These are phyloP conservation scores for Yamadazyma siamensis DNA, from an alignment of 1,139 yeast species.

Conservation along the genomic window DNA sequence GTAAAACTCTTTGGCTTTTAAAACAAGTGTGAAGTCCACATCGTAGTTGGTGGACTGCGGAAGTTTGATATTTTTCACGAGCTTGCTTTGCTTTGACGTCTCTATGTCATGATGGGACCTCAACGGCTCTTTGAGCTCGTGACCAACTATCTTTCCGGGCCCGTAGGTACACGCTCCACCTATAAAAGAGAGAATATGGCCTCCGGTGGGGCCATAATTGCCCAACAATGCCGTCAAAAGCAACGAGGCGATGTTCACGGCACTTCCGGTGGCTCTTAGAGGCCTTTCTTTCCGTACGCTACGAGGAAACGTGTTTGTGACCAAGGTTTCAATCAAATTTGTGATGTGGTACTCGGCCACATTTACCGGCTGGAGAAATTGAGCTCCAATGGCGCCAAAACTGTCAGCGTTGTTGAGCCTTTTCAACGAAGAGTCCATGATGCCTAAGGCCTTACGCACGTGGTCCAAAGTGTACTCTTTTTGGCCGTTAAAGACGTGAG, in stretches of 20 bases:
- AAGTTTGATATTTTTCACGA: constrained; percentile 17
- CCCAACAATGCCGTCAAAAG: constrained; percentile 45
- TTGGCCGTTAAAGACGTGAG: constrained; percentile 55
- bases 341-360: constrained; percentile 57
- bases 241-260: constrained; percentile 57
- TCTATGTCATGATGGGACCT: constrained; percentile 59
- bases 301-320: constrained; percentile 52
- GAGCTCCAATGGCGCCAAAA: constrained; percentile 27
- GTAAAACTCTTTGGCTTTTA: constrained; percentile 41
- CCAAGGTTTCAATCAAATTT: constrained; percentile 50
- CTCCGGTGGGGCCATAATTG: constrained; percentile 45
- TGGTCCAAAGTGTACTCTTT: constrained; percentile 53
- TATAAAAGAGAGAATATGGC: constrained; percentile 56
- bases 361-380: constrained; percentile 46
- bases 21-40: constrained; percentile 29
- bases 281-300: constrained; percentile 46
- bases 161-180: constrained; percentile 61
- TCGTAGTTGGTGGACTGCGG: constrained; percentile 24
- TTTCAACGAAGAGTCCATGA: constrained; percentile 27
- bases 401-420: constrained; percentile 9
- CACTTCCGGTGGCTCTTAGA: constrained; percentile 63
- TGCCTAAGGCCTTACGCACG: constrained; percentile 51
- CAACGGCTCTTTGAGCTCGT: constrained; percentile 48
- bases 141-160: constrained; percentile 52
- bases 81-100: constrained; percentile 30